Evolutionary conservation across 192 early-diverging fungal species (phyloP).

Genomic region (Diversispora epigaea): DNA sequence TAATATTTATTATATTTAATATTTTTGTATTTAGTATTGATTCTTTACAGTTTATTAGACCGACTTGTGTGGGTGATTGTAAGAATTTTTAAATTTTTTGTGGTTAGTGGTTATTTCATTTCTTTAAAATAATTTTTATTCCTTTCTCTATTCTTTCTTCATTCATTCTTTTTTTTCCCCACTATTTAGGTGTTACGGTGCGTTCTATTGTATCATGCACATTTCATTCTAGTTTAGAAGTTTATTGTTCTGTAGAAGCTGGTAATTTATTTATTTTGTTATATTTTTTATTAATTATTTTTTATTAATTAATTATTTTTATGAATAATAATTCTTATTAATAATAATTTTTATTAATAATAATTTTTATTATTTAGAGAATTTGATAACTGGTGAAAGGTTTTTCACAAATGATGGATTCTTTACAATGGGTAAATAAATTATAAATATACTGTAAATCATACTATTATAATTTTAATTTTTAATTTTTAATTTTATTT

Average conservation of each 20-base stretch:
- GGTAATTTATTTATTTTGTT: constrained; percentile 17
- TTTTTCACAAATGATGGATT: constrained; percentile 63
- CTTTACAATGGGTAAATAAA: constrained; percentile 51
- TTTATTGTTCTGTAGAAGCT: constrained; percentile 57
- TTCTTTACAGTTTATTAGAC: constrained; percentile 54
- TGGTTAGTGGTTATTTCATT: neutral
- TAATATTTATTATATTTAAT: neutral
- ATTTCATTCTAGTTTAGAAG: constrained; percentile 56
- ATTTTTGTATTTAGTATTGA: constrained; percentile 48
- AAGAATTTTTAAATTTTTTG: neutral
- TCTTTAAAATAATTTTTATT: no score
- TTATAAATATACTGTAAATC: no score
- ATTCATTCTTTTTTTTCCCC: no score
- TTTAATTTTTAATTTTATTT: constrained; percentile 1
- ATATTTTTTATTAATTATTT: neutral
- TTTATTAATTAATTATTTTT: neutral
- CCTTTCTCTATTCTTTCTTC: no score
- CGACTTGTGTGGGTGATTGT: constrained; percentile 51
- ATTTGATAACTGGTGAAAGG: constrained; percentile 51
- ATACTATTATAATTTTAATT: neutral
- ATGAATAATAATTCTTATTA: neutral
- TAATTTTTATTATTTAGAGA: constrained; percentile 38
- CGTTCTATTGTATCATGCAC: constrained; percentile 54
- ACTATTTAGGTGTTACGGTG: constrained; percentile 47
- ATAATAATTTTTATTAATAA: neutral